Evolutionary conservation across 805 yeast species (phyloP), one percentile per base, ranked within the genome.

Genomic region (Wickerhamiella spandovensis): DNA sequence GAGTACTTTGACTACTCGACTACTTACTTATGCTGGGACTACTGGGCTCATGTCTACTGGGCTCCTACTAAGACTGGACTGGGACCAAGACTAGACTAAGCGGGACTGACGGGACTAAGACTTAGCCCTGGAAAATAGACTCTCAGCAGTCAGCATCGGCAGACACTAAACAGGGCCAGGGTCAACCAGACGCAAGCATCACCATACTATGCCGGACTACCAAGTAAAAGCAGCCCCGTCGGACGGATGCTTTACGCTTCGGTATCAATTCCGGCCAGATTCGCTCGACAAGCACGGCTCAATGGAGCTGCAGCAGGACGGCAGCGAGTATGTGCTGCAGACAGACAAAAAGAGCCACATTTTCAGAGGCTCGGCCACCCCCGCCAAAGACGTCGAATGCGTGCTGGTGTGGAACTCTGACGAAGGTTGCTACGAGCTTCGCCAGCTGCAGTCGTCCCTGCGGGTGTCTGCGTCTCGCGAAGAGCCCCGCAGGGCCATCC

Each of bases 331-430:
- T 45, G 39, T 56, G 8, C 28, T 58, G n/a, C 54, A 53, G 10
- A 23, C 30, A 18, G 46, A 44, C 23, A 17, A 20, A 9, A 18
- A 17, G 5, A 17, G 21, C 17, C 57, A 54, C 30, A 45, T 58
- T 20, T 62, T 62, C 46, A 43, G 58, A 3, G 66, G 65, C 7
- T 56, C 58, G 22, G 58, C 54, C 15, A 53, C 58, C 1, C 48
- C 51, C 8, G 54, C 59, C 25, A 59, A 57, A 24, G 65, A 60
- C 17, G 57, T 55, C 50, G 88, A 89, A 9, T 86, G 86, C 64
- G 84, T 94, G 25, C 72, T 87, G 69, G 81, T 87, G 51, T 82
- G 77, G 65, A 90, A 87, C 62, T 85, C 89, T 32, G 74, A 78
- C 18, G 41, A 54, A 2, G 32, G 49, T 5, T 28, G 54, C 18